Conservation (phyloP, 306 rosid genomes). For the Gleditsia sinensis region DNA sequence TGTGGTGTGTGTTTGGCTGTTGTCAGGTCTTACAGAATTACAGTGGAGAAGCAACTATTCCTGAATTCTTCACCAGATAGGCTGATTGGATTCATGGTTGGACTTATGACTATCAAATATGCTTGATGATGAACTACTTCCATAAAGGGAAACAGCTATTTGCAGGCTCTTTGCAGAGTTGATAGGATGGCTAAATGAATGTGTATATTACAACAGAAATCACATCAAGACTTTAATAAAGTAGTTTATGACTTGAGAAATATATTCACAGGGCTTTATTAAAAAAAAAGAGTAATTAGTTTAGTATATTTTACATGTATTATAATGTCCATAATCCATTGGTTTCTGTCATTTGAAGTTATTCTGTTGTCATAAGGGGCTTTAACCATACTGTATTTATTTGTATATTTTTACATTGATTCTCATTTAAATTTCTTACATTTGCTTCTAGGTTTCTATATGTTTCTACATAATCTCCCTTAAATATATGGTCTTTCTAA, state of each 20-base stretch:
- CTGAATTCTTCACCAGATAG: neutral
- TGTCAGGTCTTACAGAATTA: neutral
- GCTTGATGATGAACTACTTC: neutral
- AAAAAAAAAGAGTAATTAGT: neutral
- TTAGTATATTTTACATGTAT: neutral
- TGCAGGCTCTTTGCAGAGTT: neutral
- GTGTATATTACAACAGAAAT: neutral
- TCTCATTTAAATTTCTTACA: neutral
- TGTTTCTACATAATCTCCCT: neutral
- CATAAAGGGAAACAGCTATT: neutral
- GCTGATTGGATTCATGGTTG: too few species aligned
- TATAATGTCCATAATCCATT: neutral
- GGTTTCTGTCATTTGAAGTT: neutral
- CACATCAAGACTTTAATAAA: neutral
- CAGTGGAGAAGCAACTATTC: neutral
- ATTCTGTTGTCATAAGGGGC: neutral
- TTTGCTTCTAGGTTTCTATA: neutral
- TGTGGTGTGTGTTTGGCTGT: neutral
- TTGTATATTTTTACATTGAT: neutral
- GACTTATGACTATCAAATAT: too few species aligned
- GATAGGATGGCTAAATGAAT: neutral
- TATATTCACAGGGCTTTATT: neutral
- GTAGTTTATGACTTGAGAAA: neutral
- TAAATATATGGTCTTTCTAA: neutral
- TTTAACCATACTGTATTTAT: neutral